A percentile compares a stretch with the other conserved stretches of the same genome.
Conservation (phyloP, 1,284 basidiomycete genomes). For the Sphaerobolus stellatus region DNA sequence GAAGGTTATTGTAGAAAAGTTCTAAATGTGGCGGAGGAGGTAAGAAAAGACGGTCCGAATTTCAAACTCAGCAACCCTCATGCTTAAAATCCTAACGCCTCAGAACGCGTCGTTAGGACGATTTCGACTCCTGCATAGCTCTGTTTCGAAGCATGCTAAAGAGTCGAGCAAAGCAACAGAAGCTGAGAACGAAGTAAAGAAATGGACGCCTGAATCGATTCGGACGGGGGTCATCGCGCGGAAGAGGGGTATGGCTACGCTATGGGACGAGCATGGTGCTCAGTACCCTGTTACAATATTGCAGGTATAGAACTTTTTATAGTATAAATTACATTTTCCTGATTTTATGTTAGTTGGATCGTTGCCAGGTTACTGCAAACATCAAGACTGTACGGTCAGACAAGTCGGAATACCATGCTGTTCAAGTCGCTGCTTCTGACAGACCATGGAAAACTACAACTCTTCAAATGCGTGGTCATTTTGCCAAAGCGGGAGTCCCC, state of each 20-base stretch:
- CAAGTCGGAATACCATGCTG: slow-evolving; percentile 76
- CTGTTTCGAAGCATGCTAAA: slow-evolving; percentile 34
- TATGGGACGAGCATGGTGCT: slow-evolving; percentile 90
- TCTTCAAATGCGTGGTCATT: slow-evolving; percentile 83
- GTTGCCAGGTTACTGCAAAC: slow-evolving; percentile 83
- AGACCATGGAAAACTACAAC: slow-evolving; percentile 66
- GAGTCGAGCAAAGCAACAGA: slow-evolving; percentile 30
- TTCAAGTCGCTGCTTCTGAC: slow-evolving; percentile 83
- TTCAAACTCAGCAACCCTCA: slow-evolving; percentile 22
- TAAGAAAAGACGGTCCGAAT: not conserved
- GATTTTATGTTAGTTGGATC: slow-evolving; percentile 58
- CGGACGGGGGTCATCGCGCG: slow-evolving; percentile 93
- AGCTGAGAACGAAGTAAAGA: slow-evolving; percentile 31
- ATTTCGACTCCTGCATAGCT: slow-evolving; percentile 40
- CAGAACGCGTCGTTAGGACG: slow-evolving; percentile 35
- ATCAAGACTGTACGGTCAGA: slow-evolving; percentile 61
- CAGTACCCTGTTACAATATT: slow-evolving; percentile 91
- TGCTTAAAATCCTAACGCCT: slow-evolving; percentile 54
- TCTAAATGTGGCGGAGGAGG: not conserved
- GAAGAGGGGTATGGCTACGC: slow-evolving; percentile 93
- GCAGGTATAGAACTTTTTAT: slow-evolving; percentile 62
- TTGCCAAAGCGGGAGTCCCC: slow-evolving; percentile 76
- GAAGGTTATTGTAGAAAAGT: not conserved
- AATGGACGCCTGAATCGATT: slow-evolving; percentile 87
- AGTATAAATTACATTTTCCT: not conserved